phyloP scores from a whole-genome alignment of 768 basidiomycete genomes.

The Tylopilus rubrobrunneus region DNA sequence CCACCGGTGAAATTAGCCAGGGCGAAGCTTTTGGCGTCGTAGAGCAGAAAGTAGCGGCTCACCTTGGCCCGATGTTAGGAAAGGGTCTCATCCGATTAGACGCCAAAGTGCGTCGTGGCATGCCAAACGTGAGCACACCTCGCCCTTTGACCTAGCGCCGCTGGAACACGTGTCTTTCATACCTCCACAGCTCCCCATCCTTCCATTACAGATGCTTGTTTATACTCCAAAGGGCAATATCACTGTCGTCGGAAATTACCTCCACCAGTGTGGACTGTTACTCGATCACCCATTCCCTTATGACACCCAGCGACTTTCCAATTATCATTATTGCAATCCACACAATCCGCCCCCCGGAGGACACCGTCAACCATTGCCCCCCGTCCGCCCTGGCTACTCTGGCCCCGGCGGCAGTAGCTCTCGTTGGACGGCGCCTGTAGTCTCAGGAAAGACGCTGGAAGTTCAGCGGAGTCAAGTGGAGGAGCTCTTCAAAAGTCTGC shows the following conservation, averaged over 20 bases:
- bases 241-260: constrained; percentile 69
- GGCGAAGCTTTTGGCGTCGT: constrained; percentile 80
- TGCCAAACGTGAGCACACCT: constrained; percentile 50
- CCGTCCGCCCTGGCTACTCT: constrained; percentile 40
- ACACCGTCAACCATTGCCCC: constrained; percentile 40
- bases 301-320: constrained; percentile 54
- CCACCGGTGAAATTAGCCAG: constrained; percentile 49
- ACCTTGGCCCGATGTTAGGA: constrained; percentile 79
- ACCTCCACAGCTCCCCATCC: constrained; percentile 62
- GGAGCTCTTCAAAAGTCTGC: constrained; percentile 85
- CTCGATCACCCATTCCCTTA: constrained; percentile 79
- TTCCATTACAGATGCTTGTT: constrained; percentile 81
- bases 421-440: constrained; percentile 56
- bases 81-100: constrained; percentile 81
- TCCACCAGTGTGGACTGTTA: constrained; percentile 62
- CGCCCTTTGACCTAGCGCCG: constrained; percentile 11
- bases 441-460: constrained; percentile 76
- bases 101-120: constrained; percentile 66
- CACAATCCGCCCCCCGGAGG: constrained; percentile 80
- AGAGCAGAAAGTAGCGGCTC: constrained; percentile 79
- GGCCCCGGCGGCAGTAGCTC: constrained; percentile 35
- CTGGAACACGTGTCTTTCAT: constrained; percentile 19
- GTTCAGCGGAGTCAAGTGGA: constrained; percentile 92
- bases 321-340: constrained; percentile 80
- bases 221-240: constrained; percentile 96